phyloP scores from a whole-genome alignment of 2,329 filamentous ascomycete species.

The Fusarium pseudocircinatum region DNA sequence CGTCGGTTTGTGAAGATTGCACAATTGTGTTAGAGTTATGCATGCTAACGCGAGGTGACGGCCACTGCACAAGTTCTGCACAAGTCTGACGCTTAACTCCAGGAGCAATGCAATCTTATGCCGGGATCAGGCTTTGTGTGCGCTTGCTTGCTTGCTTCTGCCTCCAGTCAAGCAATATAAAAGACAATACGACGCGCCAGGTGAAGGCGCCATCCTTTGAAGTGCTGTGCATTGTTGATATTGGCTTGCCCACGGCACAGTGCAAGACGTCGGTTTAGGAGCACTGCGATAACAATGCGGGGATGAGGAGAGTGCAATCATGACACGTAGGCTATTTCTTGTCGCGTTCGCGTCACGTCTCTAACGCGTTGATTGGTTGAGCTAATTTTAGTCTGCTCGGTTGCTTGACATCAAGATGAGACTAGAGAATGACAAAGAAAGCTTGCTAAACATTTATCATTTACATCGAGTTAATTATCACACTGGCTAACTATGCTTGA shows the following conservation, averaged over 20 bases:
- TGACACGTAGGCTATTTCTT: neutral
- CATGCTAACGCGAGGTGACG: neutral
- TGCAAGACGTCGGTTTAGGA: neutral
- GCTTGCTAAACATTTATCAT: accelerated
- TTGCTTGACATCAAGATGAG: accelerated
- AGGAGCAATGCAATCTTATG: neutral
- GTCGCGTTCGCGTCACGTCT: neutral
- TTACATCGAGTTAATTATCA: accelerated
- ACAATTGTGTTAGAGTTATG: neutral
- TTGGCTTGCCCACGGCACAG: neutral
- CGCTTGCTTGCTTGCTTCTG: neutral
- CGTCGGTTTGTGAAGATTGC: neutral
- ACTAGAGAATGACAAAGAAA: accelerated
- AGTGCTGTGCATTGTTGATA: neutral
- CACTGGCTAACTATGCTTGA: accelerated
- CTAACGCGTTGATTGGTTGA: accelerated
- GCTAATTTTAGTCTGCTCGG: neutral
- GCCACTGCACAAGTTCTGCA: neutral
- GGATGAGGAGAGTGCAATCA: no score
- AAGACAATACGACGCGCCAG: no score
- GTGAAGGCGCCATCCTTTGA: neutral
- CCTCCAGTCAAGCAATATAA: neutral
- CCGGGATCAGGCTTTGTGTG: no score
- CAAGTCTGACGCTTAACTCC: neutral
- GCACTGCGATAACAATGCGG: neutral